A percentile compares a stretch with the other conserved stretches of the same genome.
phyloP scores from a whole-genome alignment of 208 protist species.

The Blastocrithidia nonstop region DNA sequence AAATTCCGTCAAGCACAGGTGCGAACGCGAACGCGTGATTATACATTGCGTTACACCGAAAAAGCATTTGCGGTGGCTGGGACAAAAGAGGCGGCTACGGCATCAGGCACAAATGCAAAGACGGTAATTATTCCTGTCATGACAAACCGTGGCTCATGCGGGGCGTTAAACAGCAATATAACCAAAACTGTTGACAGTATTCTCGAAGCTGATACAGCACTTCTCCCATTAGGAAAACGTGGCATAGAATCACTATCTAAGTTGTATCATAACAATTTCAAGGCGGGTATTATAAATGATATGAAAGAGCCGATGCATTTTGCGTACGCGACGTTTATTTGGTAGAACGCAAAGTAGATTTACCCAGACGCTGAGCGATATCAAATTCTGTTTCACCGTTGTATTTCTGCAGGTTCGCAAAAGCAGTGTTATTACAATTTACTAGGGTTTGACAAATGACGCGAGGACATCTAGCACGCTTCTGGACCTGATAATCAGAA shows the following conservation, averaged over 20 bases:
- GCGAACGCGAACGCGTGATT: constrained; percentile 75
- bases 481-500: constrained; percentile 78
- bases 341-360: constrained; percentile 50
- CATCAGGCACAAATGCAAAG: constrained; percentile 17
- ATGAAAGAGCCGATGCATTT: constrained; percentile 85
- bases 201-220: constrained; percentile 24
- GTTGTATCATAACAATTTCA: constrained; percentile 62
- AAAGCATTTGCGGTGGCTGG: constrained; percentile 63
- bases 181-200: constrained; percentile 40
- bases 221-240: constrained; percentile 74
- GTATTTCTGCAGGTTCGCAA: constrained; percentile 62
- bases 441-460: constrained; percentile 67
- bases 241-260: constrained; percentile 77
- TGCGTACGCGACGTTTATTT: constrained; percentile 68
- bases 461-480: constrained; percentile 49
- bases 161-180: constrained; percentile 79
- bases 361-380: constrained; percentile 39
- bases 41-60: constrained; percentile 80
- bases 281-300: constrained; percentile 74
- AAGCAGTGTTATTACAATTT: constrained; percentile 72
- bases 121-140: constrained; percentile 74
- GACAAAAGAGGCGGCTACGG: constrained; percentile 9
- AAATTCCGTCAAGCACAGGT: constrained; percentile 67
- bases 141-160: constrained; percentile 82
- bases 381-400: constrained; percentile 80